These are phyloP conservation scores for Solanum appendiculatum DNA, from an alignment of 257 asterid genomes.

Conservation along the genomic window DNA sequence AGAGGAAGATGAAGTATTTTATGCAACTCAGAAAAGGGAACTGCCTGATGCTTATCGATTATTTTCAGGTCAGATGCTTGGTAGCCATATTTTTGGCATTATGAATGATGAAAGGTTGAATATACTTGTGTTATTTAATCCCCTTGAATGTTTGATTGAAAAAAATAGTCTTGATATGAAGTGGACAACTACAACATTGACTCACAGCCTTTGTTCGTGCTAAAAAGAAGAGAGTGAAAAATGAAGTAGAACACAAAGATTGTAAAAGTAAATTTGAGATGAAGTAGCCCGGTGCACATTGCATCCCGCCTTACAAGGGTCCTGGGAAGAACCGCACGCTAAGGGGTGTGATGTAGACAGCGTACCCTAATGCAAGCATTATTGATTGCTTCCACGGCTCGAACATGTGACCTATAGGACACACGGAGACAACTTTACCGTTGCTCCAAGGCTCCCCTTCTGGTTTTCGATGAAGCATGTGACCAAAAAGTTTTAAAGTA, in stretches of 20 bases:
- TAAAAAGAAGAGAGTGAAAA: background rate
- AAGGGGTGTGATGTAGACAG: background rate
- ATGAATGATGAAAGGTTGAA: background rate
- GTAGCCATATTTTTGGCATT: background rate
- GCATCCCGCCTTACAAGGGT: background rate
- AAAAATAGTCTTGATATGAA: background rate
- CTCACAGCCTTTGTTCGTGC: background rate
- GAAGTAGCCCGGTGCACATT: background rate
- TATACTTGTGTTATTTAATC: background rate
- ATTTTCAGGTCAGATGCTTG: conserved; percentile 47
- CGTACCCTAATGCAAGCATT: background rate
- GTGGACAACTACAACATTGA: background rate
- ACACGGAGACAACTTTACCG: background rate
- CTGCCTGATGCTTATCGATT: conserved; percentile 78
- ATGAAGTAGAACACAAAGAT: background rate
- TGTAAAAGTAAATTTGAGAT: background rate
- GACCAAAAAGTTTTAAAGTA: background rate
- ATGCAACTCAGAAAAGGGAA: conserved; percentile 72
- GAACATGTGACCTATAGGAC: background rate
- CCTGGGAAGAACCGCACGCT: background rate
- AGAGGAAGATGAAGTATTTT: conserved; percentile 60
- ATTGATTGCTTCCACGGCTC: background rate
- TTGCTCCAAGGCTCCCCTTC: background rate
- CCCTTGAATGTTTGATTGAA: background rate
- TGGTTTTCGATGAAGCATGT: background rate